Conservation (phyloP, 305 asterid species). For the Solanum hybrid region DNA sequence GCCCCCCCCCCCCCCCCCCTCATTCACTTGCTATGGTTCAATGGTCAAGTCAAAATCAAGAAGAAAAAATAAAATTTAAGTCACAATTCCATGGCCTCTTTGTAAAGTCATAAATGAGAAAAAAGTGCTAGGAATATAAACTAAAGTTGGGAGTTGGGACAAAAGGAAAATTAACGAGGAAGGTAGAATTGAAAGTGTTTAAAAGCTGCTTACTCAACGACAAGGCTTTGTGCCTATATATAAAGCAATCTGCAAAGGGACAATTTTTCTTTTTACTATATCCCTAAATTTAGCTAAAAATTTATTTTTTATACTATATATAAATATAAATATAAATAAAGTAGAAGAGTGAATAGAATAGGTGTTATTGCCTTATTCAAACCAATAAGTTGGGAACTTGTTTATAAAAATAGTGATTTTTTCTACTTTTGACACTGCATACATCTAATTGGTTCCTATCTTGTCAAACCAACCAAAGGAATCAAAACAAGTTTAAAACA, state of each 20-base stretch:
- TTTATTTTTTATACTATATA: too few relatives aligned
- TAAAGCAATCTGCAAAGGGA: not conserved
- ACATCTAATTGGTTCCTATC: constrained; percentile 22
- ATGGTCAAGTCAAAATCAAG: not conserved
- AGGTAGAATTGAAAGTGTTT: not conserved
- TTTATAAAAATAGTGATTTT: constrained; percentile 4
- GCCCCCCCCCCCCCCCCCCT: too few relatives aligned
- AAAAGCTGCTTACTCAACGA: not conserved
- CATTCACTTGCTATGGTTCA: not conserved
- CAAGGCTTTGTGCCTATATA: not conserved
- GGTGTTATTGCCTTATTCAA: not conserved
- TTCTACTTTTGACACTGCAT: constrained; percentile 16
- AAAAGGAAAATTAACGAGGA: not conserved
- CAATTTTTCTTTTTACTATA: not conserved
- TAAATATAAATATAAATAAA: not conserved
- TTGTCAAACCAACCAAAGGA: constrained; percentile 10
- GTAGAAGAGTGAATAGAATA: not conserved
- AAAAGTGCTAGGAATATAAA: not conserved
- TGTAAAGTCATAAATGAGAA: not conserved
- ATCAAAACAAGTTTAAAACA: constrained; percentile 10
- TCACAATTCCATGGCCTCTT: not conserved
- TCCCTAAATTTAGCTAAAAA: not conserved
- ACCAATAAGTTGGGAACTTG: constrained; percentile 21
- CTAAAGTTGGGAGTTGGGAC: not conserved
- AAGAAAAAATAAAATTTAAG: not conserved